Conservation (phyloP, 257 asterid species). For the Salvia rosmarinus region DNA sequence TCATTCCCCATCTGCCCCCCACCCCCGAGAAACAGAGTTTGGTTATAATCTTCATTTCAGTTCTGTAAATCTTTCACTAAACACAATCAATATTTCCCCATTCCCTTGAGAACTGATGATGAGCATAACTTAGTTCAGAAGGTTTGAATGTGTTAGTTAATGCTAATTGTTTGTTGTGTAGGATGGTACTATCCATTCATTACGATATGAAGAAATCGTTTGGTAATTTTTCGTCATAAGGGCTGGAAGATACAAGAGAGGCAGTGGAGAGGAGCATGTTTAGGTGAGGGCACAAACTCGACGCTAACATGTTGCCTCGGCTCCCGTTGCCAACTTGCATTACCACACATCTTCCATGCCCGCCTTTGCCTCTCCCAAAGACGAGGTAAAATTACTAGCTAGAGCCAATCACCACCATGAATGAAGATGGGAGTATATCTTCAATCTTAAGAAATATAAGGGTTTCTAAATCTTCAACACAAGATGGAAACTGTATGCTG, state of each 20-base stretch:
- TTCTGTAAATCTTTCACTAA: no score
- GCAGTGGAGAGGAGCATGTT: background rate
- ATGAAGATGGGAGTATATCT: no score
- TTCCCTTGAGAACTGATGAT: background rate
- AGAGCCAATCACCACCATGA: background rate
- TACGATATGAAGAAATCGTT: background rate
- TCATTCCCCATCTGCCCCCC: no score
- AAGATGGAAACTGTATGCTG: background rate
- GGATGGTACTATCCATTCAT: slow-evolving; percentile 16
- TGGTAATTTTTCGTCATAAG: background rate
- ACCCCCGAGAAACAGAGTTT: no score
- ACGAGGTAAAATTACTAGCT: background rate
- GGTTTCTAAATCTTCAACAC: background rate
- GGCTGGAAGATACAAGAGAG: slow-evolving; percentile 10
- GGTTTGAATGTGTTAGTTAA: background rate
- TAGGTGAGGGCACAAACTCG: background rate
- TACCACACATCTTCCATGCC: background rate
- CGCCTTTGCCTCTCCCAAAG: background rate
- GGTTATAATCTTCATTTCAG: no score
- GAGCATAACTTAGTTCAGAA: background rate
- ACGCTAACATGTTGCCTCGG: background rate
- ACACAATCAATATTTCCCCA: background rate
- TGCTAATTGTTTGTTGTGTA: background rate
- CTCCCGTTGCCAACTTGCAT: background rate
- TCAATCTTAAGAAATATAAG: no score